Conservation (phyloP, 1,139 yeast species). For the Saccharomyces hybrid region DNA sequence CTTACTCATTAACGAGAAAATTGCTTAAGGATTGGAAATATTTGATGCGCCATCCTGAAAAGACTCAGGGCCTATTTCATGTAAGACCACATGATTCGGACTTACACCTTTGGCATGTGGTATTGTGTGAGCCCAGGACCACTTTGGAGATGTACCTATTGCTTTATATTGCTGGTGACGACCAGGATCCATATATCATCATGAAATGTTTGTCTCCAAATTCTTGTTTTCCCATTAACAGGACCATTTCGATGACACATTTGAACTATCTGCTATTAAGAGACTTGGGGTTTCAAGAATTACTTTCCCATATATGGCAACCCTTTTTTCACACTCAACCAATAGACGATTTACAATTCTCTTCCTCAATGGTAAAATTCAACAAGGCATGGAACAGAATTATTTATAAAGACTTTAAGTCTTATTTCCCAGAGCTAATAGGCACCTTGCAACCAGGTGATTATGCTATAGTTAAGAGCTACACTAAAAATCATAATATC, state of each 20-base stretch:
- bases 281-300: constrained; percentile 20
- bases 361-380: constrained; percentile 7
- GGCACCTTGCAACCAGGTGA: constrained; percentile 23
- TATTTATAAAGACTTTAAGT: constrained; percentile 24
- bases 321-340: constrained; percentile 10
- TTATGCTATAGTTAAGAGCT: constrained; percentile 16
- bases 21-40: constrained; percentile 30
- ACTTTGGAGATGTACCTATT: constrained; percentile 22
- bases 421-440: constrained; percentile 24
- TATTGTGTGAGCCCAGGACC: constrained; percentile 16
- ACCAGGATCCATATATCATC: constrained; percentile 17
- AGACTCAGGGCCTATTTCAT: constrained; percentile 8
- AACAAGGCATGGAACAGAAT: constrained; percentile 29
- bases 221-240: constrained; percentile 22
- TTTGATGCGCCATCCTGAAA: constrained; percentile 10
- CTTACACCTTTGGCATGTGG: constrained; percentile 29
- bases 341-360: constrained; percentile 2
- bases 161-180: constrained; percentile 15
- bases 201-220: constrained; percentile 29
- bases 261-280: constrained; percentile 12
- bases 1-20: constrained; percentile 17
- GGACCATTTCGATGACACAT: constrained; percentile 24
- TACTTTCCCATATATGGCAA: constrained; percentile 20
- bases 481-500: constrained; percentile 8
- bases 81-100: constrained; percentile 30